Base-by-base conservation (phyloP, 2,329 filamentous ascomycete genomes). In the Colletotrichum truncatum region DNA sequence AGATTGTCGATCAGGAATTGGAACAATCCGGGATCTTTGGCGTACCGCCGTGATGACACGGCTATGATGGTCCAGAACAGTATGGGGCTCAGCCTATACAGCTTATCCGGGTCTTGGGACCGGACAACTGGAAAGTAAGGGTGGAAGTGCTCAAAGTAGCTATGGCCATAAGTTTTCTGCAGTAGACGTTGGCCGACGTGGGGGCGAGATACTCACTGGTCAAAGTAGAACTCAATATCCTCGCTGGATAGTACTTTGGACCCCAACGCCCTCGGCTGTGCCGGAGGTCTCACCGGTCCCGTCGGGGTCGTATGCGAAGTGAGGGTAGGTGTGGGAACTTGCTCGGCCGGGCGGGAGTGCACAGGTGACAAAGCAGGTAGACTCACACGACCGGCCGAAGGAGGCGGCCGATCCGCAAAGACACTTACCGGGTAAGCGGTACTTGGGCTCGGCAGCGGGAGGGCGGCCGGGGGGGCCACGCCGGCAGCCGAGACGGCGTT, bases 41-140 rank as follows among this genome's bases (percentile, higher is more conserved):
- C 77, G 67, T 85, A 85, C 1, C 84, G 81, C 3, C 85, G 83
- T 25, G 80, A 82, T 7, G 83, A 77, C 16, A 85, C 80, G 66
- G 80, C 81, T 41, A 87, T 76, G 58, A 87, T 78, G n/a, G 81
- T 76, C 85, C 85, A 87, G 70, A 87, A 87, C 6, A 87, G 78
- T 8, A 84, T 76, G 2, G 80, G 78, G 3, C 80, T 80, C 1
- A 81, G 71, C 9, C 82, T 78, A 67, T 85, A 87, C 67, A 81
- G 82, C 55, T 80, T 77, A 62, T 87, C 83, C 5, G 85, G 84
- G 62, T 85, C 82, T 18, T 77, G 79, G 6, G 77, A 77, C 16
- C 83, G 78, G 11, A 87, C 71, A 11, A 87, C 78, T 14, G 85
- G 85, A 48, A 87, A 78, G 67, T 84, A 85, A 3, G 80, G 80